These are phyloP conservation scores for Venturia pyrina DNA, from an alignment of 2,329 filamentous ascomycete genomes.

Conservation along the genomic window DNA sequence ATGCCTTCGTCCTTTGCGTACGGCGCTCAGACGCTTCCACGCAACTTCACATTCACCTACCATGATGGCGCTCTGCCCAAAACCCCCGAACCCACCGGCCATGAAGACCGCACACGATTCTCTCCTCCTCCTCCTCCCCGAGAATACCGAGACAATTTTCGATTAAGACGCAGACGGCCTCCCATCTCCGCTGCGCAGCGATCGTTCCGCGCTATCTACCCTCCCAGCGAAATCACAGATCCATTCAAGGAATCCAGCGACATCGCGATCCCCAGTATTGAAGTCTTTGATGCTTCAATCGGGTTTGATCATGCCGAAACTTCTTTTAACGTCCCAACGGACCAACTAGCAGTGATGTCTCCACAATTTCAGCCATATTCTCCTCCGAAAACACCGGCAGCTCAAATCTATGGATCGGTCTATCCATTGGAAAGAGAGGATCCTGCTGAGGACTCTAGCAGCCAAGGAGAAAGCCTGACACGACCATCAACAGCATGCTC, in stretches of 20 bases:
- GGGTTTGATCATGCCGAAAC: not conserved
- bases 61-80: conserved; percentile 34
- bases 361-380: conserved; percentile 22
- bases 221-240: not conserved
- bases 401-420: conserved; percentile 22
- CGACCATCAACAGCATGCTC: conserved; percentile 50
- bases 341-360: not conserved
- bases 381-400: conserved; percentile 39
- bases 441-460: conserved; percentile 9
- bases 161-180: conserved; percentile 5
- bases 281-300: conserved; percentile 31
- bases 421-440: conserved; percentile 9
- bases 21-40: conserved; percentile 30
- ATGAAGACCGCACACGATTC: conserved; percentile 16
- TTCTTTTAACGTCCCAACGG: not conserved
- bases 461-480: conserved; percentile 35
- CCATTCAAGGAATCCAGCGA: conserved; percentile 13
- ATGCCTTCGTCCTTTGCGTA: conserved; percentile 1
- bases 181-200: conserved; percentile 3
- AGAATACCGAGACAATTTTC: conserved; percentile 1
- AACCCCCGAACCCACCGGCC: conserved; percentile 33
- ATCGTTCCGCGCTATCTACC: conserved; percentile 6
- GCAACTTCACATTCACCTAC: conserved; percentile 41
- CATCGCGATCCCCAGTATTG: conserved; percentile 39
- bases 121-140: conserved; percentile 8